Evolutionary conservation across 306 rosid genomes (phyloP), one percentile per base, ranked within the genome.

Genomic region (Lotus japonicus): DNA sequence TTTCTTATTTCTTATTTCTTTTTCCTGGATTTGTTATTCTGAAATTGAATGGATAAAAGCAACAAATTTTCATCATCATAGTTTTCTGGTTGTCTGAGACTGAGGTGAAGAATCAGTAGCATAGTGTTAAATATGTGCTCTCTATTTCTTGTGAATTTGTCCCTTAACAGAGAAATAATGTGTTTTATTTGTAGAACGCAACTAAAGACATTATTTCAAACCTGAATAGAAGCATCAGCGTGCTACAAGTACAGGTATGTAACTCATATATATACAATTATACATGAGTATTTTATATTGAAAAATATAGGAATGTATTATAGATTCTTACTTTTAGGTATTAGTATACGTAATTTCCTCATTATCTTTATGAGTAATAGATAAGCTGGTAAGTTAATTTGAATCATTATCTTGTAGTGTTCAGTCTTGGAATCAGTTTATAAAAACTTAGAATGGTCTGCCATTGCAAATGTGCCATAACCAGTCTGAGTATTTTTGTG

Each of bases 231-330:
- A 75, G 76, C 66, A 56, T 77, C 46, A 48, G 76, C 26, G 62
- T 75, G 83, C 79, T 89, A 78, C 85, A 45, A 42, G 75, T 51
- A 18, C 95, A 84, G 92, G 98, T 92, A 87, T 62, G 78, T 72
- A 72, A 67, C 63, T 52, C 66, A 39, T 42, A 60, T 23, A 79
- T 67, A 18, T 10, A 31, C 36, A 64, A 45, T 45, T 45, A 45
- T 45, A 46, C 72, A 46, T 44, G 46, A 62, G 68, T 50, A 23
- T 57, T 77, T 71, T 50, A 43, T 64, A 6, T 44, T 28, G 33
- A 45, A 64, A 55, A 64, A 49, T 41, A 39, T 41, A 39, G 39
- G 14, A 17, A 16, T 62, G 57, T 56, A 31, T 64, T 70, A 26
- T 10, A 33, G 42, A 59, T 50, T 41, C 36, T 21, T 36, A 2